Evolutionary conservation across 192 early-diverging fungal species (phyloP).

Genomic region (Pilobolus umbonatus): DNA sequence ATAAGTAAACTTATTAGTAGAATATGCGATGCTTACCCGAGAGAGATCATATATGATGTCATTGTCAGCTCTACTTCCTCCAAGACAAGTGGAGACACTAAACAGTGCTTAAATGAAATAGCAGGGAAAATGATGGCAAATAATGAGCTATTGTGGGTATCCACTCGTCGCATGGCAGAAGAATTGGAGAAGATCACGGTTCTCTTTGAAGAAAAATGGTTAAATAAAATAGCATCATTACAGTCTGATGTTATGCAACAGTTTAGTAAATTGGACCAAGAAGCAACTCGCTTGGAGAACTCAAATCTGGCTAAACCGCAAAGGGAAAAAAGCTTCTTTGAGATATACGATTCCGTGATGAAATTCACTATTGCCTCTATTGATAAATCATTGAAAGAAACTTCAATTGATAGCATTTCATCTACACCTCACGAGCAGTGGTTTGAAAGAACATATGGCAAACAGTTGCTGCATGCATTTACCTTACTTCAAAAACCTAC

Average conservation of each 20-base stretch:
- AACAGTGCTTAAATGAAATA: conserved; percentile 35
- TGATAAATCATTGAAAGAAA: conserved; percentile 48
- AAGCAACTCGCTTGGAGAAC: conserved; percentile 47
- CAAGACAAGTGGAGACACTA: conserved; percentile 36
- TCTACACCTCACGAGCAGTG: conserved; percentile 61
- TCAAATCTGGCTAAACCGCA: conserved; percentile 33
- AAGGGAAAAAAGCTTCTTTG: conserved; percentile 39
- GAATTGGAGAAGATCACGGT: conserved; percentile 70
- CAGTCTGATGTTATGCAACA: conserved; percentile 52
- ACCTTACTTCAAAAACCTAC: conserved; percentile 37
- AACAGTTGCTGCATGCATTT: conserved; percentile 52
- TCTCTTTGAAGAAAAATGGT: conserved; percentile 79
- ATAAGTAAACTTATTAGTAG: conserved; percentile 52
- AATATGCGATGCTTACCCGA: conserved; percentile 57
- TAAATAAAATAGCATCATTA: conserved; percentile 58
- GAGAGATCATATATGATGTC: conserved; percentile 63
- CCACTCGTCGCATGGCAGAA: conserved; percentile 50
- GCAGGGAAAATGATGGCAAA: conserved; percentile 32
- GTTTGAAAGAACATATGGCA: conserved; percentile 55
- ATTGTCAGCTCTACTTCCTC: conserved; percentile 49
- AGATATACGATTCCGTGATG: conserved; percentile 52
- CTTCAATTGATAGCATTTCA: conserved; percentile 25
- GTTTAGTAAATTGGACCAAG: conserved; percentile 51
- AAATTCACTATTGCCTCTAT: conserved; percentile 52
- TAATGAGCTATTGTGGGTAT: conserved; percentile 43